phyloP scores from a whole-genome alignment of 2,329 filamentous ascomycete genomes.

The Penicillium sp. region DNA sequence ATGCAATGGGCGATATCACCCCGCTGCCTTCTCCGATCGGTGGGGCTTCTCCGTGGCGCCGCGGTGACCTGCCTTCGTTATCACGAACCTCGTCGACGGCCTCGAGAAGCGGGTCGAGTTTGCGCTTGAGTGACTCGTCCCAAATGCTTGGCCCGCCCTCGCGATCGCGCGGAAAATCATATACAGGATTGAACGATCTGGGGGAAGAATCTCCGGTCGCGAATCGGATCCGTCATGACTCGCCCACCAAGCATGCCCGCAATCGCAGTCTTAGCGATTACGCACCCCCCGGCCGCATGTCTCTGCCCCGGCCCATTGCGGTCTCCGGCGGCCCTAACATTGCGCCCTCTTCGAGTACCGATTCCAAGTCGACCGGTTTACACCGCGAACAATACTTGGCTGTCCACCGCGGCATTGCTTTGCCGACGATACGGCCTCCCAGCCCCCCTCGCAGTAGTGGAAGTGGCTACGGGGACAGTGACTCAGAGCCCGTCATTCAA shows the following conservation, averaged over 20 bases:
- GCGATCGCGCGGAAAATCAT: slow-evolving; percentile 43
- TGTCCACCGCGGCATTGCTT: slow-evolving; percentile 72
- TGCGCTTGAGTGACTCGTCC: slow-evolving; percentile 42
- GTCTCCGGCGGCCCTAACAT: slow-evolving; percentile 63
- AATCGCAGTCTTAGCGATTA: slow-evolving; percentile 92
- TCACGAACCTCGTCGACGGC: slow-evolving; percentile 48
- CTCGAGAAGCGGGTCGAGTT: slow-evolving; percentile 43
- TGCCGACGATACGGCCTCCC: slow-evolving; percentile 64
- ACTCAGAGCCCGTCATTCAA: slow-evolving; percentile 43
- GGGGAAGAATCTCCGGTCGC: slow-evolving; percentile 31
- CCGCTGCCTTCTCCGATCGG: slow-evolving; percentile 75
- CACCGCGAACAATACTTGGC: slow-evolving; percentile 83
- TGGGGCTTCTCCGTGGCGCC: slow-evolving; percentile 47
- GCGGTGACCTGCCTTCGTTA: slow-evolving; percentile 56
- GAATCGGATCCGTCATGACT: slow-evolving; percentile 31
- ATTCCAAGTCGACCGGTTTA: slow-evolving; percentile 47
- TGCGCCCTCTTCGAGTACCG: slow-evolving; percentile 54
- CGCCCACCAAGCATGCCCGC: slow-evolving; percentile 58
- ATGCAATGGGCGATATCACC: slow-evolving; percentile 77
- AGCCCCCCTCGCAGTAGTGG: slow-evolving; percentile 81
- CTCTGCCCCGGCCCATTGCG: slow-evolving; percentile 73
- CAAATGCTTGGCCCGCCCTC: slow-evolving; percentile 37
- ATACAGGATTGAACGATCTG: slow-evolving; percentile 42
- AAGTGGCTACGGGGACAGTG: slow-evolving; percentile 58
- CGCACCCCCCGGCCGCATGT: slow-evolving; percentile 68